Percentiles rank a stretch among this genome's conserved stretches.
These are phyloP conservation scores for Heimioporus sp. DNA, from an alignment of 768 basidiomycete genomes.

Conservation along the genomic window DNA sequence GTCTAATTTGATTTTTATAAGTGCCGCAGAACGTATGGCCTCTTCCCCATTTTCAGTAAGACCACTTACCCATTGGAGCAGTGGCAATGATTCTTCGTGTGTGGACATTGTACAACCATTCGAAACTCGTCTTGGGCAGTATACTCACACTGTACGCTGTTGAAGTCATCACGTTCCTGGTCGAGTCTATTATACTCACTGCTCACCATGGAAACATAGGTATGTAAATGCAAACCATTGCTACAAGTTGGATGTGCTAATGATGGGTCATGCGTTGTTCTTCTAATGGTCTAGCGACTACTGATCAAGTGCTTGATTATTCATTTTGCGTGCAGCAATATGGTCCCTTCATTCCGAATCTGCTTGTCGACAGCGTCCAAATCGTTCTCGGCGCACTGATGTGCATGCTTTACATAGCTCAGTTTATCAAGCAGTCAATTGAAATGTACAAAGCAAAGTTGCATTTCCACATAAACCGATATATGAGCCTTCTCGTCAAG, in stretches of 20 bases:
- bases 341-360: neutral
- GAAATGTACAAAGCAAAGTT: neutral
- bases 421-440: neutral
- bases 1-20: too few species aligned
- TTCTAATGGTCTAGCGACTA: neutral
- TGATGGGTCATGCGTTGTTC: neutral
- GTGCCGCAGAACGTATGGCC: neutral
- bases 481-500: neutral
- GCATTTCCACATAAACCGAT: neutral
- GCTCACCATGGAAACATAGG: too few species aligned
- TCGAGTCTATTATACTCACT: neutral
- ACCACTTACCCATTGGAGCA: neutral
- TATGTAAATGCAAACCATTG: neutral
- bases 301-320: neutral
- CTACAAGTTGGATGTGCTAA: too few species aligned
- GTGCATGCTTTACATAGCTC: neutral
- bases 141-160: neutral
- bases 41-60: neutral
- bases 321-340: neutral
- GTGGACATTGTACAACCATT: conserved; percentile 1
- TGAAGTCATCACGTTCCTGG: neutral
- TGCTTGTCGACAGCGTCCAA: neutral
- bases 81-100: conserved; percentile 1
- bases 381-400: neutral
- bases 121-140: neutral